phyloP scores from a whole-genome alignment of 139 green algal genomes.

The Trebouxia sp. region DNA sequence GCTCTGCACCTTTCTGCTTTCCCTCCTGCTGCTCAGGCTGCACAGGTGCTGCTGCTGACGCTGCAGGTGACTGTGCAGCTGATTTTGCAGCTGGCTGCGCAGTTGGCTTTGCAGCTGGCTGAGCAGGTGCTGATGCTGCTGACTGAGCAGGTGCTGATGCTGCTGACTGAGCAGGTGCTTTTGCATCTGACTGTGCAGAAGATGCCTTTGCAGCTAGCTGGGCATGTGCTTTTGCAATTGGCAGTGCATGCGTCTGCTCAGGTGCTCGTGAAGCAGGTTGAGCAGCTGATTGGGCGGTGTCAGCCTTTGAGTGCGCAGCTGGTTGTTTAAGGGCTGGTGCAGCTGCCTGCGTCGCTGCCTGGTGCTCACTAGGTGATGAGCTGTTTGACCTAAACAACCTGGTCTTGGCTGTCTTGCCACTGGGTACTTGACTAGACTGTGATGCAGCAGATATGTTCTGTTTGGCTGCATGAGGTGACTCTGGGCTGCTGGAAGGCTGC shows the following conservation, averaged over 20 bases:
- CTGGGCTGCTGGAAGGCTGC: constrained; percentile 9
- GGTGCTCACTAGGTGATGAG: neutral
- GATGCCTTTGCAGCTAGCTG: neutral
- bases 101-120: neutral
- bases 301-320: no score
- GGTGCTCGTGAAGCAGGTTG: no score
- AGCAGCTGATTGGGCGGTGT: neutral
- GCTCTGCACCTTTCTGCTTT: neutral
- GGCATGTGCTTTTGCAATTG: neutral
- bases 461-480: neutral
- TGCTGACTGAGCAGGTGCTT: neutral
- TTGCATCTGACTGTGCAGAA: no score
- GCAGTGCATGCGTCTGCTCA: no score
- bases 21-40: neutral
- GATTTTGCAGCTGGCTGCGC: neutral
- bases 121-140: neutral
- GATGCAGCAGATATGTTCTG: neutral
- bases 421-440: neutral
- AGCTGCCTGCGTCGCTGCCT: neutral
- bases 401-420: neutral
- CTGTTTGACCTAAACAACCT: neutral
- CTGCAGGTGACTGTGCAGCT: no score
- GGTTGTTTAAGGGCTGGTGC: neutral
- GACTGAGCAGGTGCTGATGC: neutral
- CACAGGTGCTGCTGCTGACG: neutral